Base-by-base conservation (phyloP, 768 basidiomycete genomes). In the Leccinum subgranulosum region DNA sequence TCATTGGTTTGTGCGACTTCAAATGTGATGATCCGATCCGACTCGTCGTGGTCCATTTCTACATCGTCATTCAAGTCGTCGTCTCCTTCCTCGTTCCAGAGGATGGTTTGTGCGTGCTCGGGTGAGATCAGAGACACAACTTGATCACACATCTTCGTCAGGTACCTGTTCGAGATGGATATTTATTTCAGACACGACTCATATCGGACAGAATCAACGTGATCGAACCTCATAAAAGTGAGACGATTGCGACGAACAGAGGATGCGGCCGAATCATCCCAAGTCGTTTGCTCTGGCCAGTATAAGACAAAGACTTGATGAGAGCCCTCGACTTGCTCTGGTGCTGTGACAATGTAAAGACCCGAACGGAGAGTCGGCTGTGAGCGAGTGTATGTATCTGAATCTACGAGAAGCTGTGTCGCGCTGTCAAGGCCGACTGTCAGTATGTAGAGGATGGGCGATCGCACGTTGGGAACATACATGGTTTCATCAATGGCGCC, bases 211-310 rank as follows among this genome's bases (percentile, higher is more conserved):
- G 3, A 9, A 6, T 43, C n/a, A 1, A 54, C 23, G 1, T 6
- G 4, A 6, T 56, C 69, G 39, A 68, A 82, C 85, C 84, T 70
- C 82, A 86, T 85, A 61, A 86, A 86, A 0, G 84, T 83, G 3
- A 80, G 72, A 6, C 85, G 75, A 68, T 84, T 86, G 3, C 79
- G 76, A 28, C 74, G 64, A 49, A 83, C 76, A 4, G 81, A 72
- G 1, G 76, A 70, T 6, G 70, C 45, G 0, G 81, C 77, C 11
- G 73, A 68, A 64, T 84, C 83, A 33, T 79, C 65, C 85, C 85
- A 86, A 0, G 84, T 85, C 0, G 70, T 75, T 33, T 81, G 74
- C 57, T 87, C 83, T 0, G 84, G 84, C 85, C 86, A 87, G 55
- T 82, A 85, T 6, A 86, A 61, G 14, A 83, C 75, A 51, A 81